Base-by-base conservation (phyloP, 2,329 filamentous ascomycete species). In the Xylaria sp. region DNA sequence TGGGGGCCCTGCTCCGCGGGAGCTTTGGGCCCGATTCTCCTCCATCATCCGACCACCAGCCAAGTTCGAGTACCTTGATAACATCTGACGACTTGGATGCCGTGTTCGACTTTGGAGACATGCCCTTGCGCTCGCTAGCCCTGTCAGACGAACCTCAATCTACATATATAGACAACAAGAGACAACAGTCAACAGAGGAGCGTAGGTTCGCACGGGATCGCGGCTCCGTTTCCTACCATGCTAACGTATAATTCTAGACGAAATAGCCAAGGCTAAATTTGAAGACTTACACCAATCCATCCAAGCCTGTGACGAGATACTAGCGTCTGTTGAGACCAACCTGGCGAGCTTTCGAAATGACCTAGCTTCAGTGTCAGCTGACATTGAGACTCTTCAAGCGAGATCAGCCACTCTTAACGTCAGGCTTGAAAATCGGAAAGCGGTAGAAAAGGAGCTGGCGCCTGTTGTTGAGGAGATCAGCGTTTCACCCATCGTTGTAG, bases 341-440 rank as follows among this genome's bases (percentile, higher is more conserved):
- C 83, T 99, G 56, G 91, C 91, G 38, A 94, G 89, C 75, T 99
- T 99, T 74, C 93, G 96, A 74, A 91, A 93, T 63, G 96, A 99
- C 76, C 86, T 99, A 11, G 94, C 92, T 8, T 87, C 88, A 14
- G 95, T 99, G 12, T 97, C 95, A 1, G 90, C 93, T 6, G 95
- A 99, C 75, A 99, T 99, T 54, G 95, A 99, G 78, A 93, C 89
- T 2, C 80, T 99, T 42, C 95, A 99, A 78, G 89, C 90, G 54
- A 88, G 95, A 49, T 99, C 95, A 0, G 86, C 89, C 11, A 88
- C 90, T 7, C 78, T 99, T 62, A 97, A 92, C 70, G 87, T 91
- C 37, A 89, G 93, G 71, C 81, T 99, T 31, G 91, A 96, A 68
- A 97, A 97, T 73, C 86, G 96, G 37, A 94, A 91, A 74, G 88